phyloP scores from a whole-genome alignment of 768 basidiomycete genomes.

The Mrakia blollopis region DNA sequence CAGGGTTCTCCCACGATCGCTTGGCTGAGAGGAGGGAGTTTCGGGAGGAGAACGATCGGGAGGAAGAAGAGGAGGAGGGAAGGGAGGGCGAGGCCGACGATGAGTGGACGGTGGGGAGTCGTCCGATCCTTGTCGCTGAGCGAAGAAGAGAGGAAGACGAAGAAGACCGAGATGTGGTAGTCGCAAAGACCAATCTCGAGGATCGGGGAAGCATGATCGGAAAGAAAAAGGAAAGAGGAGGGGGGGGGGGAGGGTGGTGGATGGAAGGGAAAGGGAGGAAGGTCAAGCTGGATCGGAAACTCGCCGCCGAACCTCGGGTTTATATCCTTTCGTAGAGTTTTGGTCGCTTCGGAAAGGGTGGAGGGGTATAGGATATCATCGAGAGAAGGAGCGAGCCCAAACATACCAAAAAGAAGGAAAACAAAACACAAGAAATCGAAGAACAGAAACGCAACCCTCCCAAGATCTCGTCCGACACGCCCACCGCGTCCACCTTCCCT shows the following conservation, averaged over 20 bases:
- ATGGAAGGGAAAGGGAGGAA: background rate
- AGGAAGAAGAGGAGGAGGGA: background rate
- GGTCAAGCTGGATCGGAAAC: background rate
- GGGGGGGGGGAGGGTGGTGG: background rate
- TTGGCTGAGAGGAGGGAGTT: background rate
- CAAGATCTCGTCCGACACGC: background rate
- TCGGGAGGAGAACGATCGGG: constrained; percentile 16
- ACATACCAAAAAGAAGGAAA: background rate
- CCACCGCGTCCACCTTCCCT: background rate
- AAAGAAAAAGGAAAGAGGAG: background rate
- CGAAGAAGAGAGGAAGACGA: background rate
- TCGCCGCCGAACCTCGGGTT: background rate
- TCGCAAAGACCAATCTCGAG: background rate
- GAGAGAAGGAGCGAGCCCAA: background rate
- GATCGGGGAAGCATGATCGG: constrained; percentile 16
- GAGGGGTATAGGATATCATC: background rate
- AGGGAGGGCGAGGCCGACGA: background rate
- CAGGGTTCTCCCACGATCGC: constrained; percentile 23
- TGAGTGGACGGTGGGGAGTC: background rate
- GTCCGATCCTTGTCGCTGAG: background rate
- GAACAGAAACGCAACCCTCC: background rate
- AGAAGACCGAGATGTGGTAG: background rate
- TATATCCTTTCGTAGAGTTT: background rate
- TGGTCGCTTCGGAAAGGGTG: background rate
- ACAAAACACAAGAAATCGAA: too few species aligned